Evolutionary conservation across 192 early-diverging fungal species (phyloP), one percentile per base, ranked within the genome.

Genomic region (Entomortierella lignicola): DNA sequence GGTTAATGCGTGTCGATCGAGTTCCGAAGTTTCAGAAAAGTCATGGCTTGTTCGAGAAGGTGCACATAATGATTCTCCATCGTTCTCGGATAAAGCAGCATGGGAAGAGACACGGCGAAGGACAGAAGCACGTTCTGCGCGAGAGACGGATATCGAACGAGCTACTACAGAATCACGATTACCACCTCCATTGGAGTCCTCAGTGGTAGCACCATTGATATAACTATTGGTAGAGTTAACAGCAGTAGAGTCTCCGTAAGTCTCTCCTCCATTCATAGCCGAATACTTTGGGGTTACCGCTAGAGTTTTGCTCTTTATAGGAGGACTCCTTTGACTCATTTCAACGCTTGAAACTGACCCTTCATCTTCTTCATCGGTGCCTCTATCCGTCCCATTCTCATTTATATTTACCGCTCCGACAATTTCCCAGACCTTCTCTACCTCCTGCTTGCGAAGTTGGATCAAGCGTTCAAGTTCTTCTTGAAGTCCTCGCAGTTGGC

Each of bases 351-450:
- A 69, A 25, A 79, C 52, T 4, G 75, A 79, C 0, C 48, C 67
- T 20, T 65, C 62, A 30, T 79, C 67, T n/a, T 79, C 67, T 5
- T 79, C 72, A 41, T 62, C 66, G 59, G 54, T 25, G 11, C 4
- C 25, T 21, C 62, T 58, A 13, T 44, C 67, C 51, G 54, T 51
- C 27, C 51, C 60, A 34, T 48, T 65, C 37, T 27, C 59, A 4
- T 29, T 71, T 8, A 69, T 80, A n/a, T 64, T 77, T 2, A 87
- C 86, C 41, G 83, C 84, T 15, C 83, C 81, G 0, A 87, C 84
- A 50, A 87, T 83, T 48, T 87, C 84, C 86, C 86, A 85, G 1
- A 87, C 82, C 51, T 85, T 85, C 23, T 83, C 74, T 0, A 87
- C 81, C 41, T 87, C 86, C 27, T 80, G 82, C 59, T 85, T 85